Percentiles rank a stretch among this genome's conserved stretches.
Conservation (phyloP, 164 flowering plant species). For the Houttuynia cordata region DNA sequence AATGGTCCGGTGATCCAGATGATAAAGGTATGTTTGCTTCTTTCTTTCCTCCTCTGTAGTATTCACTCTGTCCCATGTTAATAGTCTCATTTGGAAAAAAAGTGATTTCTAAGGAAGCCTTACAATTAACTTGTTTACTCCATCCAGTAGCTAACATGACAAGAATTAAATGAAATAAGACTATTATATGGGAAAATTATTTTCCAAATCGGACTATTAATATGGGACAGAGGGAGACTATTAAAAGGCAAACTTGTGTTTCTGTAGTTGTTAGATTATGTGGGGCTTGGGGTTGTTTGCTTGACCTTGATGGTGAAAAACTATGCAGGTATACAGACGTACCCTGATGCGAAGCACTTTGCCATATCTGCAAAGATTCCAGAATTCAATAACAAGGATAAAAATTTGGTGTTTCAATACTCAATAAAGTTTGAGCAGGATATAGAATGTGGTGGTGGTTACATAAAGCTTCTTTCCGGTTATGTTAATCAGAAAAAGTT, state of each 20-base stretch:
- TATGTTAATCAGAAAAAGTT: slow-evolving; percentile 89
- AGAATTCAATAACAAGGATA: slow-evolving; percentile 63
- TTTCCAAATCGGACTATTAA: no score
- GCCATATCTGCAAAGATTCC: slow-evolving; percentile 84
- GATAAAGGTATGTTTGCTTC: slow-evolving; percentile 58
- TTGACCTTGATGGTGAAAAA: not conserved
- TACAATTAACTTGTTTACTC: no score
- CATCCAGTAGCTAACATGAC: no score
- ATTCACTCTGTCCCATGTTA: no score
- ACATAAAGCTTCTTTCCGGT: slow-evolving; percentile 73
- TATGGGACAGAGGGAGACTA: no score
- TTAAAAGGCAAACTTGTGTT: not conserved
- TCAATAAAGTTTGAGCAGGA: slow-evolving; percentile 79
- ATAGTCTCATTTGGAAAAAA: no score
- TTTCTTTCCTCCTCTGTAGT: not conserved
- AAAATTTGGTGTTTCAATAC: slow-evolving; percentile 69
- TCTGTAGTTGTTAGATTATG: not conserved
- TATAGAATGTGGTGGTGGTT: slow-evolving; percentile 89
- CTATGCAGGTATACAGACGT: slow-evolving; percentile 60
- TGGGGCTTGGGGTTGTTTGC: not conserved
- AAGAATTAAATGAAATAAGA: no score
- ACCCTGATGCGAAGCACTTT: slow-evolving; percentile 59
- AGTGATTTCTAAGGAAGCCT: no score
- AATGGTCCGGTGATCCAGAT: slow-evolving; percentile 85
- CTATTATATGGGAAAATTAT: no score